These are phyloP conservation scores for Penicillium diatomitis DNA, from an alignment of 495 filamentous ascomycete genomes.

Conservation along the genomic window DNA sequence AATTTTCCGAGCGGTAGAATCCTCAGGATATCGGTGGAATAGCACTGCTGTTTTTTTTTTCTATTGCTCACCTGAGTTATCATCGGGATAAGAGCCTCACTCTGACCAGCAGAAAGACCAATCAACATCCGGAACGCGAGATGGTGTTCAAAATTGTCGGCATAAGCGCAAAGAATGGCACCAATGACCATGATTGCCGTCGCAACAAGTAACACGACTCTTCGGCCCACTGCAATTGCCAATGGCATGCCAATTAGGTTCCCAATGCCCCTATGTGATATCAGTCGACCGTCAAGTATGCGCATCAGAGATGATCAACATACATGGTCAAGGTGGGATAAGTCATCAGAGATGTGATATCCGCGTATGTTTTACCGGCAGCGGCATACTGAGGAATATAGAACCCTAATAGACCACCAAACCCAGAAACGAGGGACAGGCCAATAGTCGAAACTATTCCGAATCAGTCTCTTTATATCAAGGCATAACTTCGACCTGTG, in stretches of 20 bases:
- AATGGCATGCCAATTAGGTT: background rate
- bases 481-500: too few relatives aligned
- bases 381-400: constrained; percentile 9
- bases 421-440: constrained; percentile 21
- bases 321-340: background rate
- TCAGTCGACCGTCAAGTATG: background rate
- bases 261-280: background rate
- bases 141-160: constrained; percentile 6
- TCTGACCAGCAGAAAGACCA: background rate
- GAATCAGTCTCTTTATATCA: background rate
- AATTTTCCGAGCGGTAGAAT: background rate
- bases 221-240: background rate
- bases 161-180: background rate
- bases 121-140: constrained; percentile 17
- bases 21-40: too few relatives aligned
- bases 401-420: constrained; percentile 19
- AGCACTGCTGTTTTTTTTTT: background rate
- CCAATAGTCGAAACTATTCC: constrained; percentile 17
- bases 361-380: background rate
- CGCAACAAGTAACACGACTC: background rate
- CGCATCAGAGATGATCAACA: background rate
- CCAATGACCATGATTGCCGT: background rate
- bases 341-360: background rate
- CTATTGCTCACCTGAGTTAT: constrained; percentile 20
- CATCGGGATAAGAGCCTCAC: constrained; percentile 8